Evolutionary conservation across 2,329 filamentous ascomycete species (phyloP).

Genomic region (Colletotrichum ledebouriae): DNA sequence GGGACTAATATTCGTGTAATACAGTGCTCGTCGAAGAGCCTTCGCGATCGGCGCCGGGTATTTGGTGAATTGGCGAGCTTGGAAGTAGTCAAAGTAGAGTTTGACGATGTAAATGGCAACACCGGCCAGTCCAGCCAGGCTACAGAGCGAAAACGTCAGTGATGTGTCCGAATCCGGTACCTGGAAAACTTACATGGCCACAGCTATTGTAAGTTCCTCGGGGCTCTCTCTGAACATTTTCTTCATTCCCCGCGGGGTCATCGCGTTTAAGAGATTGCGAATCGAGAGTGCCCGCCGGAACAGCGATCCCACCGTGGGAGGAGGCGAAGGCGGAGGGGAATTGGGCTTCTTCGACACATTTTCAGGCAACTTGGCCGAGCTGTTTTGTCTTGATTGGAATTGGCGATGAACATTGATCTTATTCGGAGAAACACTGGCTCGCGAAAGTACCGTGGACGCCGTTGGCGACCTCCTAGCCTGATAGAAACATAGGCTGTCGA

Average conservation of each 20-base stretch:
- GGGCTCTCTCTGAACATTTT: slow-evolving; percentile 58
- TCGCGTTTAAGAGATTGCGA: slow-evolving; percentile 52
- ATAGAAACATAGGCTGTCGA: slow-evolving; percentile 24
- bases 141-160: slow-evolving; percentile 47
- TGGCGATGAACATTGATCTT: neutral
- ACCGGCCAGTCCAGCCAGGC: slow-evolving; percentile 51
- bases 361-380: slow-evolving; percentile 6
- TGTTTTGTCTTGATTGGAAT: slow-evolving; percentile 24
- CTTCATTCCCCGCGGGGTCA: slow-evolving; percentile 55
- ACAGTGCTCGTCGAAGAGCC: slow-evolving; percentile 85
- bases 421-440: slow-evolving; percentile 6
- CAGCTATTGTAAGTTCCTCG: slow-evolving; percentile 57
- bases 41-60: slow-evolving; percentile 80
- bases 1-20: slow-evolving; percentile 83
- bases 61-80: slow-evolving; percentile 66
- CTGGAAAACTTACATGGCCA: slow-evolving; percentile 54
- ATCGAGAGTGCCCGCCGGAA: slow-evolving; percentile 52
- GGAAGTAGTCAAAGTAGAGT: slow-evolving; percentile 68
- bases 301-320: slow-evolving; percentile 46
- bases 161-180: neutral
- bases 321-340: slow-evolving; percentile 46
- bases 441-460: slow-evolving; percentile 4
- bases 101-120: slow-evolving; percentile 55
- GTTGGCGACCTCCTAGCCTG: slow-evolving; percentile 14
- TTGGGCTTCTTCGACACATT: slow-evolving; percentile 41